Evolutionary conservation across 352 stramenopile genomes (phyloP).

Genomic region (Peronospora tabacina): DNA sequence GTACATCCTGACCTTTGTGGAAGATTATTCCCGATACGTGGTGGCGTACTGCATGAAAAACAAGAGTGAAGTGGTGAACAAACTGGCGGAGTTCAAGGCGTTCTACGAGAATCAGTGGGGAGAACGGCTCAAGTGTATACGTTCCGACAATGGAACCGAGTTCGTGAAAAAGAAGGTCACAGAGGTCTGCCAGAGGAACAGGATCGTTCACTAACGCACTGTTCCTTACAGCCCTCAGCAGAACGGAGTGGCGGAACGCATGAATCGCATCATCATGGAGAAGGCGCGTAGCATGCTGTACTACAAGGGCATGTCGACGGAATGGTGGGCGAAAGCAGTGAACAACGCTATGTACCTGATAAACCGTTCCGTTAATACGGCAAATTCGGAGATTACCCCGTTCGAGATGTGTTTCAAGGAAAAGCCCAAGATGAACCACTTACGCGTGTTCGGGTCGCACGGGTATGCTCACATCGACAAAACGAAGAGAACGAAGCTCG

Average conservation of each 20-base stretch:
- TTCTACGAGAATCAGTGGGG: constrained; percentile 20
- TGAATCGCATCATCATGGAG: too few species aligned
- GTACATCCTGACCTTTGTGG: constrained; percentile 1
- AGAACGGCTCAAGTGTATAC: constrained; percentile 11
- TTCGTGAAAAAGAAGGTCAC: constrained; percentile 23
- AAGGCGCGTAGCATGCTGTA: too few species aligned
- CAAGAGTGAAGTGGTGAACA: constrained; percentile 24
- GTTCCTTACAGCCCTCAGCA: too few species aligned
- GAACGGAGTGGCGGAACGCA: too few species aligned
- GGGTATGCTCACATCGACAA: constrained; percentile 26
- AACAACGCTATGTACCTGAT: constrained; percentile 11
- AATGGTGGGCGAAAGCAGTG: too few species aligned
- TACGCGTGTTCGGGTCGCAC: constrained; percentile 26
- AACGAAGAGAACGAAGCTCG: constrained; percentile 24
- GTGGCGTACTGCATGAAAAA: background rate
- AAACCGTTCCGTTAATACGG: constrained; percentile 11
- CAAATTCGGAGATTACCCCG: constrained; percentile 5
- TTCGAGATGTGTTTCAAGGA: too few species aligned
- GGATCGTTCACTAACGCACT: constrained; percentile 22
- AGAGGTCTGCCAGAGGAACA: background rate
- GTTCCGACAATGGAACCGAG: constrained; percentile 29
- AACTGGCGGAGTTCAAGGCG: constrained; percentile 1
- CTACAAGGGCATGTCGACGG: too few species aligned
- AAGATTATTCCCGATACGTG: background rate
- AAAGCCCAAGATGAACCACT: constrained; percentile 15